These are phyloP conservation scores for Casuarina cunninghamiana DNA, from an alignment of 306 rosid species.

Conservation along the genomic window DNA sequence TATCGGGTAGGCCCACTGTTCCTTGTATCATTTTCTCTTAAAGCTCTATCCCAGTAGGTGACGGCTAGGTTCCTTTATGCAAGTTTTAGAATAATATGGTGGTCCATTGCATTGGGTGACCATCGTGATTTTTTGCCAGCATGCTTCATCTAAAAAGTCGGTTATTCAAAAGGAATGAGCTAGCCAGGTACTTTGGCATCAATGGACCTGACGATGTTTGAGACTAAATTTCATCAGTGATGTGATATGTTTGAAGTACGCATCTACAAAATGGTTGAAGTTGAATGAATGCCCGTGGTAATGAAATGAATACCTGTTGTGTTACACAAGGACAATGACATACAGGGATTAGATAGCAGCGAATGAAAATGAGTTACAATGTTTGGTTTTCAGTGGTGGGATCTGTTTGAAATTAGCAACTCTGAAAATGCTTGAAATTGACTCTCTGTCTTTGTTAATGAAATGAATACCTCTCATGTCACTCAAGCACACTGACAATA, in stretches of 20 bases:
- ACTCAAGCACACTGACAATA: not conserved
- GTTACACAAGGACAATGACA: too few relatives aligned
- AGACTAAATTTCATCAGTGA: conserved; percentile 9
- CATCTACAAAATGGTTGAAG: not conserved
- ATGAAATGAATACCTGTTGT: not conserved
- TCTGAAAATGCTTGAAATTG: conserved; percentile 6
- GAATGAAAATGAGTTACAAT: too few relatives aligned
- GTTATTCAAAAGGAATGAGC: not conserved
- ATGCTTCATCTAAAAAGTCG: conserved; percentile 20
- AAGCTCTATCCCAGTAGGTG: conserved; percentile 16
- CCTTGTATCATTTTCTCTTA: conserved; percentile 29
- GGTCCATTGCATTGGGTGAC: conserved; percentile 37
- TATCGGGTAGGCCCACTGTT: conserved; percentile 48
- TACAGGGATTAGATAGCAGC: too few relatives aligned
- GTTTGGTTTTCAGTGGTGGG: not conserved
- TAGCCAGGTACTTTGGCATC: conserved; percentile 25
- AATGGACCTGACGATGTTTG: conserved; percentile 16
- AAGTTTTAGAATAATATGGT: conserved; percentile 21
- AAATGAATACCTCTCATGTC: not conserved
- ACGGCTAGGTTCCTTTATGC: conserved; percentile 2
- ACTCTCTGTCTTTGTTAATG: not conserved
- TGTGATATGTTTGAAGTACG: not conserved
- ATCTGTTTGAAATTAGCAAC: not conserved
- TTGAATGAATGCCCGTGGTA: conserved; percentile 5
- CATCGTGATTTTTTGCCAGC: conserved; percentile 35